A percentile compares a stretch with the other conserved stretches of the same genome.
Evolutionary conservation across 805 yeast species (phyloP).

Genomic region (Ogataea methanolica): DNA sequence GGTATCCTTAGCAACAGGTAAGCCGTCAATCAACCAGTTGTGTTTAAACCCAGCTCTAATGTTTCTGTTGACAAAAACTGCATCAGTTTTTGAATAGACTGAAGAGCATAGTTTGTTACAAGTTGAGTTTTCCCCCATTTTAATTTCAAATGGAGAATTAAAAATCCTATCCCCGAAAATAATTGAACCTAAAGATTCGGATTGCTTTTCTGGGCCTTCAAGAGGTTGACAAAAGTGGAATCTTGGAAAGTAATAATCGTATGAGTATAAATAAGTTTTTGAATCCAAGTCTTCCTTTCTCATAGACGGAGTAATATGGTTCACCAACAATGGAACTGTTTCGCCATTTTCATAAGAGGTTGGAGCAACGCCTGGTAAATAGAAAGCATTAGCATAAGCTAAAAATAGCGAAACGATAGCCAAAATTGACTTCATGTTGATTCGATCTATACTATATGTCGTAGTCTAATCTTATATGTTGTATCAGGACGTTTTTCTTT

Average conservation of each 20-base stretch:
- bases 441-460: background rate
- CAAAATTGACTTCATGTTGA: background rate
- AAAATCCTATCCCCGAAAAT: constrained; percentile 94
- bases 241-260: constrained; percentile 77
- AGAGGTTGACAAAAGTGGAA: constrained; percentile 82
- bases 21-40: constrained; percentile 93
- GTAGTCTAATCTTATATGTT: background rate
- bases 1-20: constrained; percentile 77
- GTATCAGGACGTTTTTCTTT: too few relatives aligned
- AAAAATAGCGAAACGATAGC: constrained; percentile 1
- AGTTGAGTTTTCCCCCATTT: constrained; percentile 66
- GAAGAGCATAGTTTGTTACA: constrained; percentile 67
- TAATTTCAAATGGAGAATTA: constrained; percentile 81
- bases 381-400: constrained; percentile 51
- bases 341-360: constrained; percentile 78
- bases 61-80: constrained; percentile 70
- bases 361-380: constrained; percentile 95
- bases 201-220: constrained; percentile 63
- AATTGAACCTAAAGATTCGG: constrained; percentile 88
- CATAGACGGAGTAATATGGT: constrained; percentile 81
- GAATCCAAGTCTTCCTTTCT: constrained; percentile 36
- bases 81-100: constrained; percentile 59
- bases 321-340: constrained; percentile 71
- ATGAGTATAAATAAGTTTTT: constrained; percentile 61
- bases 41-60: constrained; percentile 80